phyloP scores from a whole-genome alignment of 352 stramenopile genomes.

The Blastocystis sp. region DNA sequence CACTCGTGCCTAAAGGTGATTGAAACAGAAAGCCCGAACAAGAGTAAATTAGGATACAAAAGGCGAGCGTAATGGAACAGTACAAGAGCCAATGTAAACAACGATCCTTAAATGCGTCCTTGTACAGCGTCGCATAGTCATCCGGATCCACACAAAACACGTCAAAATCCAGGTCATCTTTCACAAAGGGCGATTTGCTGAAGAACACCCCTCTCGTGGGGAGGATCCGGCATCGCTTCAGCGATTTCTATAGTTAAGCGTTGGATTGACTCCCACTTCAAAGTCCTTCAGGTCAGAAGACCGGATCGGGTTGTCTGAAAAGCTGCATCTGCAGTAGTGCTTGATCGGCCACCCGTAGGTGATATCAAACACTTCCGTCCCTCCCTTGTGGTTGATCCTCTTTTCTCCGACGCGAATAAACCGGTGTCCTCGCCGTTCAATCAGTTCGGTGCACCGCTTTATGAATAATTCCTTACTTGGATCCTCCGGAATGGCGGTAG shows the following conservation, averaged over 20 bases:
- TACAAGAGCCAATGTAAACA: not conserved
- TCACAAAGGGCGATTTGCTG: conserved; percentile 38
- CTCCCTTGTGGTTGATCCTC: not conserved
- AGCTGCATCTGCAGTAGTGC: conserved; percentile 62
- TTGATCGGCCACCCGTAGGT: conserved; percentile 31
- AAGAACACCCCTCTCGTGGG: conserved; percentile 53
- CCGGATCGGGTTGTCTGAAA: not conserved
- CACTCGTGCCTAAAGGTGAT: conserved; percentile 23
- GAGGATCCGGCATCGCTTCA: conserved; percentile 36
- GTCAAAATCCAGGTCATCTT: conserved; percentile 55
- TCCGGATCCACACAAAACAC: conserved; percentile 24
- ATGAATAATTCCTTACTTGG: conserved; percentile 22
- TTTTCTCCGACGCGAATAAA: conserved; percentile 44
- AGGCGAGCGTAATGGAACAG: not conserved
- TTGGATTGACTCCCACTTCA: conserved; percentile 32
- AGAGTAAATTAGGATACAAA: conserved; percentile 5
- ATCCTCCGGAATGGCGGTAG: not conserved
- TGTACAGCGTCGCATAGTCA: conserved; percentile 19
- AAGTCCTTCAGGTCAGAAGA: conserved; percentile 37
- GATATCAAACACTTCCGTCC: conserved; percentile 39
- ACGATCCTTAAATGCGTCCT: conserved; percentile 20
- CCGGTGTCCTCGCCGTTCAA: conserved; percentile 21
- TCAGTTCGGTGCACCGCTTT: conserved; percentile 48
- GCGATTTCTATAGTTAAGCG: conserved; percentile 21
- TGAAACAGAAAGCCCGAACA: not conserved